phyloP scores from a whole-genome alignment of 805 yeast genomes.

The Monosporozyma servazzii region DNA sequence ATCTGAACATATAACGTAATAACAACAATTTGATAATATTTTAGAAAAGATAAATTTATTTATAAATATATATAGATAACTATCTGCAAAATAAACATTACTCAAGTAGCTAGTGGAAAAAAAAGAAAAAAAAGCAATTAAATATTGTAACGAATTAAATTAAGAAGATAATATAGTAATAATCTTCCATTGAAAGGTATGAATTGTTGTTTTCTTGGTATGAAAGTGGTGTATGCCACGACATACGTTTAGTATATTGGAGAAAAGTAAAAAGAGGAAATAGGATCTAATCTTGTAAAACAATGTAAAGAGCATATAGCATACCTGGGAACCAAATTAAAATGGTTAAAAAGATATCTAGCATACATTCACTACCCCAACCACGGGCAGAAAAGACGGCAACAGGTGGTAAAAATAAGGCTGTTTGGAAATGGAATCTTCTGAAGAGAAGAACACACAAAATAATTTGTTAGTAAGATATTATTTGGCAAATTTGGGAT shows the following conservation, averaged over 20 bases:
- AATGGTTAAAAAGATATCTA: constrained; percentile 46
- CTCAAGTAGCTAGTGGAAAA: background rate
- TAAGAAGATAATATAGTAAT: background rate
- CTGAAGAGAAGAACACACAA: background rate
- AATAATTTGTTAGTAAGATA: background rate
- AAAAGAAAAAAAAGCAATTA: background rate
- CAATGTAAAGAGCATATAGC: constrained; percentile 64
- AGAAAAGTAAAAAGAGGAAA: background rate
- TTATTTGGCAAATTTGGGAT: background rate
- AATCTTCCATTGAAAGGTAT: background rate
- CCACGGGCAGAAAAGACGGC: constrained; percentile 69
- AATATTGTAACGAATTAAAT: background rate
- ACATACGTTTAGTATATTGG: background rate
- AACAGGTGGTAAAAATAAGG: constrained; percentile 63
- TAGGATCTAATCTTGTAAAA: constrained; percentile 17
- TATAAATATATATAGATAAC: background rate
- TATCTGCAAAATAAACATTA: background rate
- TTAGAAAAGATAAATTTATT: background rate
- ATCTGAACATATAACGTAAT: background rate
- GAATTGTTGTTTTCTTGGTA: background rate
- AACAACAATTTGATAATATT: background rate
- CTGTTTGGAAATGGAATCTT: constrained; percentile 22
- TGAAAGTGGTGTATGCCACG: background rate
- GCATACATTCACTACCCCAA: constrained; percentile 51
- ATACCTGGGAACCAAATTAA: constrained; percentile 65